Conservation (phyloP, 225 moss, liverwort and hornwort genomes). For the Ulota crispa region DNA sequence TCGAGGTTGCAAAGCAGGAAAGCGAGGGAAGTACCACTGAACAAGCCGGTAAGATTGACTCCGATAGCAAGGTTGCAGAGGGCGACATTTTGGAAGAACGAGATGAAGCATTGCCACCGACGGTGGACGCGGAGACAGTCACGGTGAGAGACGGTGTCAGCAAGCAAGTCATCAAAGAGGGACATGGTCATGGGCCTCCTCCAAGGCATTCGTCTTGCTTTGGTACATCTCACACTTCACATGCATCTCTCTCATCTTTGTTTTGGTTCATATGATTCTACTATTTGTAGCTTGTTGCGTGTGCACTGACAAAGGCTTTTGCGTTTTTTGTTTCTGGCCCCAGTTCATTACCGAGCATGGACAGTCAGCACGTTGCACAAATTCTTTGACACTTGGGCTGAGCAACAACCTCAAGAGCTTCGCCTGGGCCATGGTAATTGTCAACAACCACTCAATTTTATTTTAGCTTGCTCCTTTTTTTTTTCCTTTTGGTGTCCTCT, state of each 20-base stretch:
- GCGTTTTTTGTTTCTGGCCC: not conserved
- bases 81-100: conserved; percentile 33
- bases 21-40: not conserved
- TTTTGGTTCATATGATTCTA: not conserved
- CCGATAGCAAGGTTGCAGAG: conserved; percentile 11
- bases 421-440: conserved; percentile 82
- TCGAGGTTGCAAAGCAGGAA: conserved; percentile 22
- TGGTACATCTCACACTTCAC: conserved; percentile 45
- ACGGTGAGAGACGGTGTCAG: conserved; percentile 65
- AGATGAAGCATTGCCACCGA: conserved; percentile 69
- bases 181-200: conserved; percentile 69
- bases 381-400: conserved; percentile 94
- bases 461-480: not conserved
- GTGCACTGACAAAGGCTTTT: conserved; percentile 12
- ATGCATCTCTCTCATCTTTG: not conserved
- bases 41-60: conserved; percentile 9
- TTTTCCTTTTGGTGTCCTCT: not conserved
- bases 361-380: conserved; percentile 72
- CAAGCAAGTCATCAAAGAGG: conserved; percentile 83
- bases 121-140: conserved; percentile 56
- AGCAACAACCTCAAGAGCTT: conserved; percentile 77
- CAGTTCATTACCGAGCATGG: conserved; percentile 98
- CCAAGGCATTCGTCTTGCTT: conserved; percentile 92
- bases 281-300: not conserved
- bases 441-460: not conserved